Evolutionary conservation across 2,329 filamentous ascomycete species (phyloP).

Genomic region (Phaeosphaeria sp.): DNA sequence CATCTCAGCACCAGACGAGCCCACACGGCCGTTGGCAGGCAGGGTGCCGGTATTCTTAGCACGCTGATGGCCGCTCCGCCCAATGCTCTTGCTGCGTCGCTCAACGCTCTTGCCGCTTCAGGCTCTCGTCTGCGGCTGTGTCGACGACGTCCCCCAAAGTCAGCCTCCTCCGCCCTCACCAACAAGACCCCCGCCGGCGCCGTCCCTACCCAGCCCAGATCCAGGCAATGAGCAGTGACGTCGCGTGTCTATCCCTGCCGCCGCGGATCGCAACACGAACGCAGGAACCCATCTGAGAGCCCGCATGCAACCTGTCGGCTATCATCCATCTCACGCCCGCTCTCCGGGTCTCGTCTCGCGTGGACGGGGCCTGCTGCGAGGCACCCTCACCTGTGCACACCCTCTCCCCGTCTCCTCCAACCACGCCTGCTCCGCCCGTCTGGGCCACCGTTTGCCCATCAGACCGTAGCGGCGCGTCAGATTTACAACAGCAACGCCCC

Average conservation of each 20-base stretch:
- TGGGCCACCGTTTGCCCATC: not conserved
- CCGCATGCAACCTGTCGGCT: conserved; percentile 14
- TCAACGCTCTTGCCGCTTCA: conserved; percentile 27
- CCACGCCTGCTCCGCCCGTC: not conserved
- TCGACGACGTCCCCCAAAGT: conserved; percentile 22
- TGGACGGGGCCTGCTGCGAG: not conserved
- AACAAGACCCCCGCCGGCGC: not conserved
- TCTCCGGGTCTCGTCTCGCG: conserved; percentile 3
- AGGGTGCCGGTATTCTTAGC: conserved; percentile 49
- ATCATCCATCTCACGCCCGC: conserved; percentile 5
- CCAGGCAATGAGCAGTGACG: no score
- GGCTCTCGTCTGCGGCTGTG: conserved; percentile 43
- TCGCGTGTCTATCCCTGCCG: conserved; percentile 5
- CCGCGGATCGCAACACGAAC: conserved; percentile 5
- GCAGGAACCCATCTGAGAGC: conserved; percentile 1
- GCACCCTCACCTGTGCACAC: not conserved
- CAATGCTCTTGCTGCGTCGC: conserved; percentile 5
- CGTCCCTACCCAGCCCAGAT: conserved; percentile 24
- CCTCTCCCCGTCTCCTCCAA: not conserved
- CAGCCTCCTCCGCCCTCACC: conserved; percentile 31
- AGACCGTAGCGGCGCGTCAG: not conserved
- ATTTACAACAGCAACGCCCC: not conserved
- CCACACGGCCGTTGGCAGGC: conserved; percentile 16
- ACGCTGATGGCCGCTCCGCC: conserved; percentile 31
- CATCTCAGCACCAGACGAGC: conserved; percentile 4